Evolutionary conservation across 179 eudicot species (phyloP).

Genomic region (Gypsophila paniculata): DNA sequence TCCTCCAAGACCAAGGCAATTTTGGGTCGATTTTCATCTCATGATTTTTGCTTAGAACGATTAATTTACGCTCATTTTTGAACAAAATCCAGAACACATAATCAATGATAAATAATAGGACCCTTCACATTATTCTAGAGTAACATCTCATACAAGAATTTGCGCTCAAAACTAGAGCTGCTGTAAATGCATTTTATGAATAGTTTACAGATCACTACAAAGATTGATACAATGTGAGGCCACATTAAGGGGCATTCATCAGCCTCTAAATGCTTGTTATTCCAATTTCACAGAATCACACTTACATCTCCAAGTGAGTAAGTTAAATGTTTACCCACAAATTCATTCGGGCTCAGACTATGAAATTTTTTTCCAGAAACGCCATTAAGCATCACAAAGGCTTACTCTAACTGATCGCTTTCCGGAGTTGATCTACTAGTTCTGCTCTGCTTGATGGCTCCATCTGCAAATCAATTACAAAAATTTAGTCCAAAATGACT

Average conservation of each 20-base stretch:
- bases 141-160: no score
- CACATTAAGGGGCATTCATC: constrained; percentile 3
- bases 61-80: no score
- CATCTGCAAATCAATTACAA: constrained; percentile 41
- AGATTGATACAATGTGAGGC: constrained; percentile 25
- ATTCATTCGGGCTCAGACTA: background rate
- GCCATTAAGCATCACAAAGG: background rate
- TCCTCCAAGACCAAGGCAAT: no score
- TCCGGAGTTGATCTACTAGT: constrained; percentile 60
- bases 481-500: background rate
- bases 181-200: constrained; percentile 15
- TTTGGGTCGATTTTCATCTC: no score
- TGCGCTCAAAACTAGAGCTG: background rate
- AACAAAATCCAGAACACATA: no score
- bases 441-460: constrained; percentile 52
- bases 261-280: background rate
- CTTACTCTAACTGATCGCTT: constrained; percentile 42
- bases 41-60: no score
- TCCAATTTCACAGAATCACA: background rate
- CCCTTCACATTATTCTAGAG: no score
- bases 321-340: constrained; percentile 4
- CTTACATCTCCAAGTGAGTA: background rate
- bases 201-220: constrained; percentile 21
- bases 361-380: background rate
- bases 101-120: no score